A percentile compares a stretch with the other conserved stretches of the same genome.
Evolutionary conservation across 305 asterid genomes (phyloP).

Genomic region (Rubia occidens): DNA sequence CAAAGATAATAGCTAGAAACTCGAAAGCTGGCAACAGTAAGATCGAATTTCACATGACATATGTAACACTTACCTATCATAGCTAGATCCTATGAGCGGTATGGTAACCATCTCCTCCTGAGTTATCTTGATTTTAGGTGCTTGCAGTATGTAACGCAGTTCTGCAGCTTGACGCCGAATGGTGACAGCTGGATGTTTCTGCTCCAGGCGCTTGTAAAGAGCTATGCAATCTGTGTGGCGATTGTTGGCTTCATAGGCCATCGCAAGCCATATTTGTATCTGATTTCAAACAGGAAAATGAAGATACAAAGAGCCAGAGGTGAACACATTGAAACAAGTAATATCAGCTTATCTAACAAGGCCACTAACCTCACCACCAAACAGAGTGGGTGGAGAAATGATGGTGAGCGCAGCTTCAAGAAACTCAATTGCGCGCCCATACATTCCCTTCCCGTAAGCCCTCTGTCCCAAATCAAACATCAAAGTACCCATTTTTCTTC

Average conservation of each 20-base stretch:
- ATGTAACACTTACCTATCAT: conserved; percentile 53
- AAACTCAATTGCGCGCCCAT: conserved; percentile 88
- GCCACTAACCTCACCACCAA: conserved; percentile 87
- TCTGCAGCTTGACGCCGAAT: conserved; percentile 26
- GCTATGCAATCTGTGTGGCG: conserved; percentile 86
- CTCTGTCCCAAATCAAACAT: conserved; percentile 90
- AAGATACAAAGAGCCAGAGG: not conserved
- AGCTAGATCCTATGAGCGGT: conserved; percentile 88
- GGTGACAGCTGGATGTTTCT: conserved; percentile 18
- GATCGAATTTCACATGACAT: not conserved
- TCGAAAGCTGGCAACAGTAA: not conserved
- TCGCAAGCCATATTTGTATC: conserved; percentile 99
- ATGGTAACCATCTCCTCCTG: conserved; percentile 99
- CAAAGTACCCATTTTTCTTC: conserved; percentile 72
- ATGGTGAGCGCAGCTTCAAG: conserved; percentile 97
- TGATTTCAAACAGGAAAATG: conserved; percentile 16
- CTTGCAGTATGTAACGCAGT: conserved; percentile 58
- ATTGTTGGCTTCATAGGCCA: conserved; percentile 96
- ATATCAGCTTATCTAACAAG: not conserved
- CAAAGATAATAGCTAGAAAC: not conserved
- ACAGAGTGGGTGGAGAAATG: conserved; percentile 73
- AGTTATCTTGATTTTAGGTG: conserved; percentile 87
- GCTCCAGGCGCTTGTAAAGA: conserved; percentile 69
- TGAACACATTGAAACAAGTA: not conserved
- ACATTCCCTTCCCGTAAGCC: conserved; percentile 84